Evolutionary conservation across 352 stramenopile species (phyloP), one percentile per base, ranked within the genome.

Genomic region (Globisporangium carolinianum): DNA sequence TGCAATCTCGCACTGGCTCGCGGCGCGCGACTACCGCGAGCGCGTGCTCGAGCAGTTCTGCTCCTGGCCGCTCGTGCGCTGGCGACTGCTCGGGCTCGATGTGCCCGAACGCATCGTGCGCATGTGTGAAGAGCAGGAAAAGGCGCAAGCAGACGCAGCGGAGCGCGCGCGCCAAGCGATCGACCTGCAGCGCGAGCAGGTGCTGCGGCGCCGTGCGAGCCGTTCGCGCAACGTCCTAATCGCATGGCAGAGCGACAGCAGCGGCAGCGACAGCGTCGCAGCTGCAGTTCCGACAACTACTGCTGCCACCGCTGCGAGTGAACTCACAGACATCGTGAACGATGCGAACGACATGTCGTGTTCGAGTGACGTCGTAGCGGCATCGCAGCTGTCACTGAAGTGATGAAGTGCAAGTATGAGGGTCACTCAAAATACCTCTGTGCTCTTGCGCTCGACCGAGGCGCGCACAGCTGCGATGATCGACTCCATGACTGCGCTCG

Each of bases 61-160:
- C 47, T 55, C 45, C 6, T 89, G 78, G 78, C 76, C 78, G 10
- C 55, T 83, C n/a, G 72, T 75, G 37, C 57, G 78, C 39, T 89
- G 78, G 78, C 85, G 79, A 42, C 47, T 89, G 10, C 69, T 89
- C 9, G 79, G 75, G 4, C 58, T 83, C 6, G 59, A 61, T n/a
- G 46, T 76, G 32, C 78, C 78, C 4, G 49, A 56, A 24, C 71
- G 59, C 36, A 51, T 88, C 5, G 52, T 68, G 11, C 61, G 65
- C 4, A 62, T 66, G 41, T 53, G 69, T 4, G 62, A 74, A 24
- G 53, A 69, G 5, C 63, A 71, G 17, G 55, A 57, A 36, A 50
- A 42, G 45, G 47, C 48, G 47, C 51, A 51, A 5, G 5, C 55
- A n/a, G 63, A 67, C 39, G 55, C 52, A 39, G 61, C 65, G 24